A percentile compares a stretch with the other conserved stretches of the same genome.
phyloP scores from a whole-genome alignment of 139 green algal genomes.

The Asterochloris sp. region DNA sequence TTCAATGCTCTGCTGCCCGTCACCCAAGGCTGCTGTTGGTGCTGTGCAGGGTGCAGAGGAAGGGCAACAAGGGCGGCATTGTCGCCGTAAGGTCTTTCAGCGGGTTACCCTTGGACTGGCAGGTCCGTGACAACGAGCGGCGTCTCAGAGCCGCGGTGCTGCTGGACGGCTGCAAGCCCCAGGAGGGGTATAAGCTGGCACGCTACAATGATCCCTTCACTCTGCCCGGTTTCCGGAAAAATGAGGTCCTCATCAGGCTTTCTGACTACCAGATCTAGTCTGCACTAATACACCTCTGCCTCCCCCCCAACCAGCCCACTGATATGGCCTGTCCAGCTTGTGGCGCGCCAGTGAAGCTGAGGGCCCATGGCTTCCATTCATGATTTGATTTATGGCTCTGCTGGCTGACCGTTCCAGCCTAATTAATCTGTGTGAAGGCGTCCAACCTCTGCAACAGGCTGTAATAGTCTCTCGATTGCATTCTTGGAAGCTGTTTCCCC shows the following conservation, averaged over 20 bases:
- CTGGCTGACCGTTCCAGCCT: neutral
- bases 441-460: neutral
- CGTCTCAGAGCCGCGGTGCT: slow-evolving; percentile 25
- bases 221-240: slow-evolving; percentile 30
- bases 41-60: slow-evolving; percentile 24
- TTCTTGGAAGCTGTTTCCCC: too few species aligned
- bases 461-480: too few species aligned
- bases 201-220: slow-evolving; percentile 41
- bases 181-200: slow-evolving; percentile 28
- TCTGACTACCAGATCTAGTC: slow-evolving; percentile 20
- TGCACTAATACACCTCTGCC: neutral
- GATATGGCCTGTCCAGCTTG: neutral
- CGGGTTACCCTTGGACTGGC: slow-evolving; percentile 23
- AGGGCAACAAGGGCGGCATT: slow-evolving; percentile 31
- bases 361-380: neutral
- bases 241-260: slow-evolving; percentile 37
- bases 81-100: slow-evolving; percentile 10
- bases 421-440: neutral
- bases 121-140: slow-evolving; percentile 20
- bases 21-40: too few species aligned
- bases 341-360: neutral
- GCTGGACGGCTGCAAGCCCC: slow-evolving; percentile 23
- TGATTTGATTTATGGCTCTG: neutral
- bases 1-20: too few species aligned
- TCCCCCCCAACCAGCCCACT: neutral